Conservation (phyloP, 305 asterid genomes). For the Vinca major region DNA sequence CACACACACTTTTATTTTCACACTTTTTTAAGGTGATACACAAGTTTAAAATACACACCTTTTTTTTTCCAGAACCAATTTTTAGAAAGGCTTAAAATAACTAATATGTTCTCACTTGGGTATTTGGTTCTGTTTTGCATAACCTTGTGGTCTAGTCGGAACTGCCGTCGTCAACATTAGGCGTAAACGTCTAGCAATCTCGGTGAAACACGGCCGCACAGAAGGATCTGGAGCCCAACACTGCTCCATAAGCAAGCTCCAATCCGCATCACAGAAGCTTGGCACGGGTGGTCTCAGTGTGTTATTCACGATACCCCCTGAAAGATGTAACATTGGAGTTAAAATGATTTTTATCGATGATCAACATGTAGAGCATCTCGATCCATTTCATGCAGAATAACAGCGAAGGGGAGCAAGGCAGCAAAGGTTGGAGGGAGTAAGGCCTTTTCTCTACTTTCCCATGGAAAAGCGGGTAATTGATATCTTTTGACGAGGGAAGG, state of each 20-base stretch:
- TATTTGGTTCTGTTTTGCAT: conserved; percentile 31
- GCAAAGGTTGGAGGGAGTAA: no score
- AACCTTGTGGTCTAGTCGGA: conserved; percentile 35
- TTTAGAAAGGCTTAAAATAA: neutral
- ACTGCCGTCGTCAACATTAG: conserved; percentile 42
- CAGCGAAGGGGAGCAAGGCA: no score
- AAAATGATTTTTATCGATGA: neutral
- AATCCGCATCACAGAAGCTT: conserved; percentile 57
- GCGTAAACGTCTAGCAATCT: conserved; percentile 66
- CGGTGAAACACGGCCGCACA: conserved; percentile 67
- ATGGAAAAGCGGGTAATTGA: no score
- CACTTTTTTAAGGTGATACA: no score
- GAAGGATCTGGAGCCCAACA: conserved; percentile 90
- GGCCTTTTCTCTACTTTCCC: no score
- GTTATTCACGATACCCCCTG: conserved; percentile 84
- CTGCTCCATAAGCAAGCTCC: conserved; percentile 82
- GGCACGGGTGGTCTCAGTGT: conserved; percentile 75
- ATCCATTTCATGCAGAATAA: neutral
- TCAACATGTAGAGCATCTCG: neutral
- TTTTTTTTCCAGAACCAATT: neutral
- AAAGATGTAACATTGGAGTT: conserved; percentile 5
- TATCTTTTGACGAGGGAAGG: no score
- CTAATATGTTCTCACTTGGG: conserved; percentile 27
- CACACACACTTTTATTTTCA: no score
- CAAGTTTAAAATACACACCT: no score